Base-by-base conservation (phyloP, 2,329 filamentous ascomycete species). In the Cladosporium velox region DNA sequence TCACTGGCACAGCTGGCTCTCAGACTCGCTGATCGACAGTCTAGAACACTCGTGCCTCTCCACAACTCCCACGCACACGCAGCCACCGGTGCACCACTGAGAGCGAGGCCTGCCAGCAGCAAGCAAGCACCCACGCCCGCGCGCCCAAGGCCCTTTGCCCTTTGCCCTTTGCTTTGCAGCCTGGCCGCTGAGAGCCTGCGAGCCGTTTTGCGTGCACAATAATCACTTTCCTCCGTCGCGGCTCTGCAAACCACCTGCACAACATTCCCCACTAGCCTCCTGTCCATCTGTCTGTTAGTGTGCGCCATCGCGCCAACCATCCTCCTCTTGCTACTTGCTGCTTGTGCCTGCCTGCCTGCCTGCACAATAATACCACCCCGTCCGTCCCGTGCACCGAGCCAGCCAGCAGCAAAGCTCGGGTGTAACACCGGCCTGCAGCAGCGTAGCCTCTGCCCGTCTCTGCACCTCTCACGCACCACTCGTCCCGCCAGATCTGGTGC, bases 371-470 rank as follows among this genome's bases (percentile, higher is more conserved):
- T 58, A 38, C 55, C 55, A 58, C 55, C 55, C 55, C 15, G 32
- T 35, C 55, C 24, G 21, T 58, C 32, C 32, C 32, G 34, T 38
- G 55, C 55, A 58, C 55, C 30, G 34, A 34, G 12, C 55, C 32
- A 24, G 30, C 52, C 41, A 47, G 41, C 41, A 47, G 41, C 49
- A 54, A n/a, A 35, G 55, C 55, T 24, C 38, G 57, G 57, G 21
- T 47, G 57, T 59, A 59, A 59, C 57, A 47, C 24, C 38, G 57
- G 34, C 32, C 57, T 44, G 57, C 57, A 59, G 57, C 57, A 59
- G 57, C 57, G 35, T 59, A 59, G 30, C 47, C 59, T 63, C 18
- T 63, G 30, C 34, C 52, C 52, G 52, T 57, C 51, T 32, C 51
- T 47, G 59, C 61, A 30, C 21, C 30, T 47, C 41, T 21, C 41